Conservation (phyloP, 306 rosid genomes). For the Sesbania bispinosa region DNA sequence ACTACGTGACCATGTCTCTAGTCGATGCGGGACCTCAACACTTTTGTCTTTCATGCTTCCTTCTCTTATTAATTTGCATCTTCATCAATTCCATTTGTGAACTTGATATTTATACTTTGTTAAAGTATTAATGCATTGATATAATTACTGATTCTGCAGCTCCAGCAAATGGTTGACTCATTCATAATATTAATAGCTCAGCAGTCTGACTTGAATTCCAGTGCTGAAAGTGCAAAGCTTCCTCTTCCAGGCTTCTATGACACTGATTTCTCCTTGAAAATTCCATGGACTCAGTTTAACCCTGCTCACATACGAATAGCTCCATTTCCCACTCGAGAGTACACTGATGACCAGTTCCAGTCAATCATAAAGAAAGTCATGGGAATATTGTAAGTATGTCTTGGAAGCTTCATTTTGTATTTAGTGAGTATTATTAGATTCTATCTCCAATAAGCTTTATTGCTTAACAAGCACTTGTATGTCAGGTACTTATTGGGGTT, state of each 20-base stretch:
- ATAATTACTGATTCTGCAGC: constrained; percentile 58
- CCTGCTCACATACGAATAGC: constrained; percentile 74
- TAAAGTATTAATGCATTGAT: constrained; percentile 21
- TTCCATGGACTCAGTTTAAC: constrained; percentile 56
- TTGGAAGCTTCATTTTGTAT: constrained; percentile 16
- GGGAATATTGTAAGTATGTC: constrained; percentile 78
- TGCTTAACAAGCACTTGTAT: constrained; percentile 33
- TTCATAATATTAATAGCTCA: constrained; percentile 82
- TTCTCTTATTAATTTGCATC: constrained; percentile 2
- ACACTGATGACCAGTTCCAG: constrained; percentile 96
- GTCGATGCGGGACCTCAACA: no score
- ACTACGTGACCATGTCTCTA: no score
- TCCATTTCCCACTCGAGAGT: constrained; percentile 95
- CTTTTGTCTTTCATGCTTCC: constrained; percentile 4
- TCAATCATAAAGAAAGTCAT: constrained; percentile 79
- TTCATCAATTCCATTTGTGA: not conserved
- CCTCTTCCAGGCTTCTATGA: constrained; percentile 37
- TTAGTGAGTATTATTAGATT: constrained; percentile 19
- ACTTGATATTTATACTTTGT: constrained; percentile 2
- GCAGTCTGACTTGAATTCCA: constrained; percentile 42
- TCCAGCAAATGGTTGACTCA: constrained; percentile 86
- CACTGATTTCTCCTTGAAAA: constrained; percentile 32
- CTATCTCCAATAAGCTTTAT: constrained; percentile 18
- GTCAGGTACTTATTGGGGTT: constrained; percentile 92
- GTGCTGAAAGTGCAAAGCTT: constrained; percentile 31